These are phyloP conservation scores for Penicillium verrucosum DNA, from an alignment of 2,329 filamentous ascomycete species.

Conservation along the genomic window DNA sequence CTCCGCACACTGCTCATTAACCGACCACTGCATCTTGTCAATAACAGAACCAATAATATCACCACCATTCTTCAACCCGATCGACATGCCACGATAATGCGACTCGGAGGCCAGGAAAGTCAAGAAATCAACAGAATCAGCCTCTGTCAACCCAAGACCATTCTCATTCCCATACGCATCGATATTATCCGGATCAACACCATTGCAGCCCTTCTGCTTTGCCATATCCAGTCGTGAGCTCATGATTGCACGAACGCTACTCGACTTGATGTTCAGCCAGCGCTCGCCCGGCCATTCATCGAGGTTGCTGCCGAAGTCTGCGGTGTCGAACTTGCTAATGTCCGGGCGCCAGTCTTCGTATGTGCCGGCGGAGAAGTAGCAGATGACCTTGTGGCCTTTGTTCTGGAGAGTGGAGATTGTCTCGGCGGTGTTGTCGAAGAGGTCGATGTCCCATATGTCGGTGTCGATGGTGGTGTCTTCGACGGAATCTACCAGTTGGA, in stretches of 20 bases:
- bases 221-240: conserved; percentile 57
- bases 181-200: conserved; percentile 69
- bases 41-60: conserved; percentile 55
- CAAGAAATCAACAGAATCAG: conserved; percentile 59
- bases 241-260: conserved; percentile 63
- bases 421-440: conserved; percentile 52
- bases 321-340: conserved; percentile 50
- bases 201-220: conserved; percentile 61
- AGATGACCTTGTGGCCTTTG: conserved; percentile 61
- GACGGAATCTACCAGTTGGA: conserved; percentile 49
- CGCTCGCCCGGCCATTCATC: conserved; percentile 65
- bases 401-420: conserved; percentile 50
- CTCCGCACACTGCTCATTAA: conserved; percentile 67
- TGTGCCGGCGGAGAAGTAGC: conserved; percentile 71
- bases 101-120: conserved; percentile 58
- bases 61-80: conserved; percentile 68
- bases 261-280: conserved; percentile 61
- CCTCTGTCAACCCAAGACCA: conserved; percentile 58
- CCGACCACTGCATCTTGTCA: conserved; percentile 59
- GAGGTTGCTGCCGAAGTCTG: conserved; percentile 58
- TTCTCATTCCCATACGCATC: conserved; percentile 65
- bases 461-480: conserved; percentile 50
- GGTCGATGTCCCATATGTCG: conserved; percentile 60
- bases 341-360: conserved; percentile 65
- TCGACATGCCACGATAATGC: conserved; percentile 53